A percentile compares a stretch with the other conserved stretches of the same genome.
Conservation (phyloP, 352 stramenopile species). For the Phytophthora pisi region DNA sequence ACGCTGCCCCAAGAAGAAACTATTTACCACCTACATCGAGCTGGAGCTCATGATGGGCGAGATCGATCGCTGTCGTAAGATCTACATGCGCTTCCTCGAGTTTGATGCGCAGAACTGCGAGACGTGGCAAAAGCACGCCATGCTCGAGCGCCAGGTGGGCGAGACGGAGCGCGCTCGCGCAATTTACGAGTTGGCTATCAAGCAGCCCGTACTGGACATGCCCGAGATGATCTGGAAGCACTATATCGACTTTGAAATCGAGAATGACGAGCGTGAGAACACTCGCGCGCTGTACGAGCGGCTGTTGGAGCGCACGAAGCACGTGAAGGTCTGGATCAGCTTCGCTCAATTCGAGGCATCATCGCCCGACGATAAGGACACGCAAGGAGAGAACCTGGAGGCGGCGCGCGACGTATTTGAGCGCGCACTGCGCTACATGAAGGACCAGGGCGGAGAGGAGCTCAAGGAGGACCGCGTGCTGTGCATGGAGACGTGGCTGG, state of each 20-base stretch:
- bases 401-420: slow-evolving; percentile 90
- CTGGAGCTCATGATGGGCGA: slow-evolving; percentile 98
- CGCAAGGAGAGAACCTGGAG: slow-evolving; percentile 53
- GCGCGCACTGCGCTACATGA: slow-evolving; percentile 92
- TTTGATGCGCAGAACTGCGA: slow-evolving; percentile 91
- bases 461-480: slow-evolving; percentile 96
- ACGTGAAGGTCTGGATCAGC: slow-evolving; percentile 97
- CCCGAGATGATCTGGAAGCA: slow-evolving; percentile 99
- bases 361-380: slow-evolving; percentile 25
- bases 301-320: slow-evolving; percentile 95
- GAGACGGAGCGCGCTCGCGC: slow-evolving; percentile 94
- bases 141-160: slow-evolving; percentile 95
- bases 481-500: slow-evolving; percentile 97
- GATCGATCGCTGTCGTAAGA: slow-evolving; percentile 94
- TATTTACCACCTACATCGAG: slow-evolving; percentile 94
- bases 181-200: slow-evolving; percentile 97
- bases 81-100: slow-evolving; percentile 89
- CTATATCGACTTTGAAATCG: slow-evolving; percentile 99
- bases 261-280: slow-evolving; percentile 79
- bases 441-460: slow-evolving; percentile 74
- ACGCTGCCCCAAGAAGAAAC: slow-evolving; percentile 92
- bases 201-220: slow-evolving; percentile 96
- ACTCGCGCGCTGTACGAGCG: slow-evolving; percentile 95
- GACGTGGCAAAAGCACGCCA: slow-evolving; percentile 96
- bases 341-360: slow-evolving; percentile 90